These are phyloP conservation scores for Ceratocystis diversiconidia DNA, from an alignment of 2,329 filamentous ascomycete genomes.

Conservation along the genomic window DNA sequence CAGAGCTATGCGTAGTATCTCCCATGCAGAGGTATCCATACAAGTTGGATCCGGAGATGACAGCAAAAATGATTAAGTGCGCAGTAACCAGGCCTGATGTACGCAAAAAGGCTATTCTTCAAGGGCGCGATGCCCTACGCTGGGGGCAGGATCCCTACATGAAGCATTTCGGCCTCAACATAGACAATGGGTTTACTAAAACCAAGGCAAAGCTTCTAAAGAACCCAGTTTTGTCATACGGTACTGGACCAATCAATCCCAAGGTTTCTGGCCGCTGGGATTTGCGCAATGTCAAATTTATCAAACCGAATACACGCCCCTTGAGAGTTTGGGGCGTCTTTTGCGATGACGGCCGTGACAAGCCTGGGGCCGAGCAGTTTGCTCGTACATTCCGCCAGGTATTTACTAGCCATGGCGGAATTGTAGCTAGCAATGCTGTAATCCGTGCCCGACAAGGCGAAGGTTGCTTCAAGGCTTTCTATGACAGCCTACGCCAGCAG, in stretches of 20 bases:
- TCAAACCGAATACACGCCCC: slow-evolving; percentile 44
- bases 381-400: slow-evolving; percentile 30
- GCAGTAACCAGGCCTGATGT: slow-evolving; percentile 63
- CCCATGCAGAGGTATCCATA: slow-evolving; percentile 46
- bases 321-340: slow-evolving; percentile 60
- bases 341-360: slow-evolving; percentile 33
- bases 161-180: slow-evolving; percentile 55
- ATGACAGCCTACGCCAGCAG: background rate
- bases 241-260: slow-evolving; percentile 41
- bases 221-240: slow-evolving; percentile 37
- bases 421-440: slow-evolving; percentile 26
- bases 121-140: slow-evolving; percentile 50
- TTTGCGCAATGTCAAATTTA: slow-evolving; percentile 55
- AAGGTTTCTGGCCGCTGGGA: slow-evolving; percentile 69
- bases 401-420: slow-evolving; percentile 39
- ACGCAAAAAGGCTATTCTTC: slow-evolving; percentile 54
- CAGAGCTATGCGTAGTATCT: slow-evolving; percentile 43
- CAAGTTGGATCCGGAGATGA: slow-evolving; percentile 51
- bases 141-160: slow-evolving; percentile 59
- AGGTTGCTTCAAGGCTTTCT: background rate
- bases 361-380: slow-evolving; percentile 26
- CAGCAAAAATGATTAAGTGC: slow-evolving; percentile 79
- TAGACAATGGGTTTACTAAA: slow-evolving; percentile 49
- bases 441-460: slow-evolving; percentile 22
- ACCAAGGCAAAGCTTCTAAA: slow-evolving; percentile 58